Evolutionary conservation across 257 asterid genomes (phyloP).

Genomic region (Przewalskia tangutica): DNA sequence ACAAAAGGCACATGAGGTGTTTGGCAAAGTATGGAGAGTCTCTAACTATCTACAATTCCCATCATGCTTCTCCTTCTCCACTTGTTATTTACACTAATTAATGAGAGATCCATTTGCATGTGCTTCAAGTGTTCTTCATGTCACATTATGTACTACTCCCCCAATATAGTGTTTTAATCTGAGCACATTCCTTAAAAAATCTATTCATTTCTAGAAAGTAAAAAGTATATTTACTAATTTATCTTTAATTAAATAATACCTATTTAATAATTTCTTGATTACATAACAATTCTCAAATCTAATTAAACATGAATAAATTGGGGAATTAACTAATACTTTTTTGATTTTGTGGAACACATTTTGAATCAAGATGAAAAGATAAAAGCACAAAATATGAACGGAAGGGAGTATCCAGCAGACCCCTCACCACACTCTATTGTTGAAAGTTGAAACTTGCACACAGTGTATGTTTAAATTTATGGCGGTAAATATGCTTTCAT

Average conservation of each 20-base stretch:
- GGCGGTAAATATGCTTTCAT: neutral
- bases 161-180: too few relatives aligned
- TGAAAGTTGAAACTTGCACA: neutral
- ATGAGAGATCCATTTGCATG: slow-evolving; percentile 5
- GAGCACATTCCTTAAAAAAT: too few relatives aligned
- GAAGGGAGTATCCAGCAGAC: neutral
- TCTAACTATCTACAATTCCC: neutral
- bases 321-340: too few relatives aligned
- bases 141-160: neutral
- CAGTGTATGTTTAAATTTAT: neutral
- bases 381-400: too few relatives aligned
- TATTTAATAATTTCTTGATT: too few relatives aligned
- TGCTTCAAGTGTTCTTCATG: neutral
- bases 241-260: too few relatives aligned
- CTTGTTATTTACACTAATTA: neutral
- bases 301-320: too few relatives aligned
- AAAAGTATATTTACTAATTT: too few relatives aligned
- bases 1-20: slow-evolving; percentile 17
- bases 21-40: slow-evolving; percentile 2
- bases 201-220: too few relatives aligned
- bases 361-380: too few relatives aligned
- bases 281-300: too few relatives aligned
- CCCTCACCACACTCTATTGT: neutral
- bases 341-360: too few relatives aligned
- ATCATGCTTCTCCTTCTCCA: neutral